phyloP scores from a whole-genome alignment of 805 yeast species.

The Metschnikowia arizonensis region DNA sequence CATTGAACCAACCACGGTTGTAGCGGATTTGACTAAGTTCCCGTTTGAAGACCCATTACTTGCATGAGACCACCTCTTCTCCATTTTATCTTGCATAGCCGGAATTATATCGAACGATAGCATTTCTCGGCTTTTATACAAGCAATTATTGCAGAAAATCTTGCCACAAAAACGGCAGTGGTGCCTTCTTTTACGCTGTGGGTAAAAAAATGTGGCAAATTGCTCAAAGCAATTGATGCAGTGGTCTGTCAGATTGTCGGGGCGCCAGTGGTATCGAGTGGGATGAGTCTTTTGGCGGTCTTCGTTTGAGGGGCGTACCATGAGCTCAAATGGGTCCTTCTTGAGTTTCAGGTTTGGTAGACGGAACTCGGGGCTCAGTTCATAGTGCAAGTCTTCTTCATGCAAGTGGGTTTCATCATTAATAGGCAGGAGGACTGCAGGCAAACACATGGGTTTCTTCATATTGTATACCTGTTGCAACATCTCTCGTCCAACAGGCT shows the following conservation, averaged over 20 bases:
- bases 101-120: constrained; percentile 11
- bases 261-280: constrained; percentile 51
- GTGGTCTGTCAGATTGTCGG: constrained; percentile 35
- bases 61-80: constrained; percentile 7
- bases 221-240: constrained; percentile 42
- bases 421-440: constrained; percentile 49
- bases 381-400: constrained; percentile 11
- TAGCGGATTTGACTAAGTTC: constrained; percentile 3
- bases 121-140: constrained; percentile 19
- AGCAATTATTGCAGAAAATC: constrained; percentile 21
- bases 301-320: constrained; percentile 5
- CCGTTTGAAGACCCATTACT: constrained; percentile 12
- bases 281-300: constrained; percentile 33
- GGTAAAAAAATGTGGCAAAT: constrained; percentile 29
- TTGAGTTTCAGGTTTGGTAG: constrained; percentile 9
- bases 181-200: constrained; percentile 20
- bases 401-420: constrained; percentile 10
- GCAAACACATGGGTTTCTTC: constrained; percentile 45
- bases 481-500: constrained; percentile 8
- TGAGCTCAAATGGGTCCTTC: constrained; percentile 14
- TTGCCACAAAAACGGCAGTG: constrained; percentile 19
- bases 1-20: constrained; percentile 3
- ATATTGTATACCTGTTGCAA: constrained; percentile 43
- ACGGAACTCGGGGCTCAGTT: constrained; percentile 12
- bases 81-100: constrained; percentile 5